Evolutionary conservation across 495 filamentous ascomycete species (phyloP).

Genomic region (Penicillium steckii): DNA sequence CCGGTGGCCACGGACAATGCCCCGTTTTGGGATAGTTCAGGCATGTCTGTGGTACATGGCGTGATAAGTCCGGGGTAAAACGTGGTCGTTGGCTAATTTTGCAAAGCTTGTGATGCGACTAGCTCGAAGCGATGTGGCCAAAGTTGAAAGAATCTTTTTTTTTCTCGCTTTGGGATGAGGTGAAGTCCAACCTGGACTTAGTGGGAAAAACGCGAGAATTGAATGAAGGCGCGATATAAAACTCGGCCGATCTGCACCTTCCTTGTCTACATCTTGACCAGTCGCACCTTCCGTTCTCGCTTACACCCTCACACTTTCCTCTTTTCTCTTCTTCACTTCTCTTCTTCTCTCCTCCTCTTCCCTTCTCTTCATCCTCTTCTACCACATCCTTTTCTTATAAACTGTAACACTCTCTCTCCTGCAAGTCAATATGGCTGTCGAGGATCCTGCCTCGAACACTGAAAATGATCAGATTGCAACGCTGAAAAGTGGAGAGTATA

Average conservation of each 20-base stretch:
- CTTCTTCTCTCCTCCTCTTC: background rate
- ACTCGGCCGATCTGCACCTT: background rate
- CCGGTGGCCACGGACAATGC: constrained; percentile 3
- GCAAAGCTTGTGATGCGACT: background rate
- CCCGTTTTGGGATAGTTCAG: background rate
- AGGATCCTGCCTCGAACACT: background rate
- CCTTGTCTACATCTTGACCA: background rate
- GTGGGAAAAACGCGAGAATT: background rate
- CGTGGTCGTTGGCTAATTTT: no score
- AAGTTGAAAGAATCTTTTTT: no score
- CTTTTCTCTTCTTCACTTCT: background rate
- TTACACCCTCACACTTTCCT: background rate
- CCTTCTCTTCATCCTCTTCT: background rate
- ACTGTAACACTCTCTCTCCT: background rate
- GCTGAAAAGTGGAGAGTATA: background rate
- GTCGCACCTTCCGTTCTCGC: background rate
- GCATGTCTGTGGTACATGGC: background rate
- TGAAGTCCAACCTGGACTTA: no score
- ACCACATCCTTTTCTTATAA: background rate
- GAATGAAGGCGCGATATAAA: background rate
- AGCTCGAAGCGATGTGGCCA: background rate
- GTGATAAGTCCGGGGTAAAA: constrained; percentile 20
- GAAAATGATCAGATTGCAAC: background rate
- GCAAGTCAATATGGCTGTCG: constrained; percentile 12
- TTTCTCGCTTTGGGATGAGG: background rate